phyloP scores from a whole-genome alignment of 2,329 filamentous ascomycete genomes.

The Epichloe elymi region DNA sequence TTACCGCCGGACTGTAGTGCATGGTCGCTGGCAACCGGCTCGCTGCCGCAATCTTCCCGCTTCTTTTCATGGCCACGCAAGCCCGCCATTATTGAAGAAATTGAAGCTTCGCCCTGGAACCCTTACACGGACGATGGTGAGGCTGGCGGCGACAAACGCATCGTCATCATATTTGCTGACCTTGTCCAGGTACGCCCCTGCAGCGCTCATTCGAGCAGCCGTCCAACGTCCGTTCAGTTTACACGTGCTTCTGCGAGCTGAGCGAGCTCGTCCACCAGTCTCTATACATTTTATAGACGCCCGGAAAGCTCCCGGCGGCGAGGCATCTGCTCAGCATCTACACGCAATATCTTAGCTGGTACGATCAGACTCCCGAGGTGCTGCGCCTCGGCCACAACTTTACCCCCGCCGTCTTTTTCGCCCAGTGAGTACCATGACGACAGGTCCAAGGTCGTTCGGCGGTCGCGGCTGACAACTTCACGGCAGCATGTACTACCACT shows the following conservation, averaged over 20 bases:
- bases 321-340: conserved; percentile 50
- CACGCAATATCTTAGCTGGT: conserved; percentile 57
- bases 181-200: conserved; percentile 31
- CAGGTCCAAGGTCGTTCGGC: neutral
- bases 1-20: too few species aligned
- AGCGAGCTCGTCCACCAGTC: conserved; percentile 61
- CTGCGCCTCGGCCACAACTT: conserved; percentile 53
- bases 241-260: conserved; percentile 54
- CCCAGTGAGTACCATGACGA: conserved; percentile 57
- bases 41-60: conserved; percentile 44
- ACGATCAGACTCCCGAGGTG: conserved; percentile 49
- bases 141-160: too few species aligned
- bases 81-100: conserved; percentile 44
- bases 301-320: conserved; percentile 48
- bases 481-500: conserved; percentile 57
- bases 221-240: conserved; percentile 55
- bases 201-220: conserved; percentile 44
- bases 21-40: conserved; percentile 48
- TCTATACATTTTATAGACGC: conserved; percentile 55
- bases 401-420: conserved; percentile 58
- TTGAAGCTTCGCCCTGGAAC: conserved; percentile 45
- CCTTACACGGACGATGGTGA: conserved; percentile 45
- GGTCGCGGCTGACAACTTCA: too few species aligned
- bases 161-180: neutral
- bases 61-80: conserved; percentile 42